Base-by-base conservation (phyloP, 345 rosid species). In the Trapa bicornis region DNA sequence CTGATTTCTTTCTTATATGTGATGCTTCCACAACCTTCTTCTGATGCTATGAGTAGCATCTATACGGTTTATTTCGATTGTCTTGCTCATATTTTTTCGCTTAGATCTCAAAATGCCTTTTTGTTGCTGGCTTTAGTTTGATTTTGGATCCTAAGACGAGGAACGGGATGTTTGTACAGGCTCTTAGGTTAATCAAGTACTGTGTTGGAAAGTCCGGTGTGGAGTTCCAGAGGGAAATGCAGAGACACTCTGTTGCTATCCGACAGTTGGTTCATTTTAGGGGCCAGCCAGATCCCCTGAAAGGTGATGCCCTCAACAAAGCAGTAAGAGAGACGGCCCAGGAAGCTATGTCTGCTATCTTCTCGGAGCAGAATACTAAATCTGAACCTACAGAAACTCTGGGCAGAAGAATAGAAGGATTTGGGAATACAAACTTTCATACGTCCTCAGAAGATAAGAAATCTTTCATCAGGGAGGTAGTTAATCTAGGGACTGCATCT, bases 191-290 rank as follows among this genome's bases (percentile, higher is more conserved):
- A 80, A 91, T 94, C 67, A 91, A 94, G 69, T 94, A 91, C 74
- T 82, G 80, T 2, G 95, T 82, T 68, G 95, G 89, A 39, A 90
- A 94, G 84, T 91, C 97, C 69, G 95, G 99, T 37, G 67, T 74
- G 47, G 96, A 91, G 80, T 94, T 94, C 75, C 87, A 91, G 75
- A 82, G 99, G 75, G 99, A 94, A 72, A 91, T 94, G 95, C 99
- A 91, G 78, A 80, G 97, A 68, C 86, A 88, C 75, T 88, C 97
- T 0, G 89, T 80, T n/a, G 88, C 89, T 6, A 83, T 91, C 3
- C 96, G 96, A 12, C 95, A 91, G 80, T 72, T 91, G 66, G 74
- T 83, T 79, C 96, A 90, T 71, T 94, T 87, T 83, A 87, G 83
- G 74, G 99, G 99, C 37, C 86, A 91, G 74, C 75, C 80, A 38